Conservation (phyloP, 768 basidiomycete species). For the Lactarius evosmus region DNA sequence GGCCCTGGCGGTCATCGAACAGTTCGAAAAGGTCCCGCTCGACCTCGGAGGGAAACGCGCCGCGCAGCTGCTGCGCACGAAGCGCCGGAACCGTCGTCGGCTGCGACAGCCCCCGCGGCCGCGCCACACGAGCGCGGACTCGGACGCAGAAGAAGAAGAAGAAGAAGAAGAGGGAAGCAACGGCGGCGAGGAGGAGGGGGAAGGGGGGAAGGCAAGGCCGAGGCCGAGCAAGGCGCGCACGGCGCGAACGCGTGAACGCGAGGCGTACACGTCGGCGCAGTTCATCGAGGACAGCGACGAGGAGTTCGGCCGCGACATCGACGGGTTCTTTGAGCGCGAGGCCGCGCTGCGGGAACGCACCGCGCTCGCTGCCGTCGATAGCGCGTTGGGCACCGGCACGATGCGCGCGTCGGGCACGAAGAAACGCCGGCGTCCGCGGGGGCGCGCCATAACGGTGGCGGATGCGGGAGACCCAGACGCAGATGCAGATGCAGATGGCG, state of each 20-base stretch:
- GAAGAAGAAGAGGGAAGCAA: too few relatives aligned
- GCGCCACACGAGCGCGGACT: constrained; percentile 44
- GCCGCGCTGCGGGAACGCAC: constrained; percentile 54
- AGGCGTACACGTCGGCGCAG: constrained; percentile 82
- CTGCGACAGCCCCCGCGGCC: constrained; percentile 51
- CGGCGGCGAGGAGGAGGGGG: constrained; percentile 30
- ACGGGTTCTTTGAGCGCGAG: constrained; percentile 79
- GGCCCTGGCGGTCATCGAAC: constrained; percentile 71
- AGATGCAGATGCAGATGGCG: neutral
- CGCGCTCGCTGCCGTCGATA: constrained; percentile 40
- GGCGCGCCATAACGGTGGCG: constrained; percentile 34
- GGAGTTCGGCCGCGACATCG: constrained; percentile 69
- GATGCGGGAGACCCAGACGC: neutral
- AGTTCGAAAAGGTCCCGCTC: constrained; percentile 79
- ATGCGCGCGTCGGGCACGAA: constrained; percentile 51
- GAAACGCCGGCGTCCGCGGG: constrained; percentile 53
- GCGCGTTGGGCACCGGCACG: constrained; percentile 42
- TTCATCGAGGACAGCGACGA: constrained; percentile 91
- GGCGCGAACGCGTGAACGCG: constrained; percentile 62
- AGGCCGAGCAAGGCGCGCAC: constrained; percentile 45
- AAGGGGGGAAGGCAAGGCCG: too few relatives aligned
- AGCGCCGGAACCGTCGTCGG: constrained; percentile 48
- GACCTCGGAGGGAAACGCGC: constrained; percentile 77
- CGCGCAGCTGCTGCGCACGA: constrained; percentile 63
- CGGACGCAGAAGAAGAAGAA: constrained; percentile 39